Percentiles rank a stretch among this genome's conserved stretches.
Evolutionary conservation across 148 eudicot genomes (phyloP).

Genomic region (Camellia japonica): DNA sequence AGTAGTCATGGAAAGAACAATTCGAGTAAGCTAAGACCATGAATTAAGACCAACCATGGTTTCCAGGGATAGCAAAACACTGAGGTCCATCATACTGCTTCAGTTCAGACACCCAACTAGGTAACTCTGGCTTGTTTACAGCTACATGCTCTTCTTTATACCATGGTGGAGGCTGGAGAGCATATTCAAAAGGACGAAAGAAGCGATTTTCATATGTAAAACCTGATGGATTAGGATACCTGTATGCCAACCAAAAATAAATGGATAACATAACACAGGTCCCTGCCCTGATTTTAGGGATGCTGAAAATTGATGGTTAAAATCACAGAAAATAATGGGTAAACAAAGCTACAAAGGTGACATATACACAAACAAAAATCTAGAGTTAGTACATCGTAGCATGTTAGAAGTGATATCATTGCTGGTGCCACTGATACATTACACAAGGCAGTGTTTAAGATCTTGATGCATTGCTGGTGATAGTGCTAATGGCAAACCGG

Average conservation of each 20-base stretch:
- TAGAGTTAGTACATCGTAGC: background rate
- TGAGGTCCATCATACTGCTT: slow-evolving; percentile 90
- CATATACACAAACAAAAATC: background rate
- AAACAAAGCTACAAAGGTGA: too few species aligned
- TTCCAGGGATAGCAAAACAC: slow-evolving; percentile 95
- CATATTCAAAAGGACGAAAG: slow-evolving; percentile 90
- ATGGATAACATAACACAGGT: background rate
- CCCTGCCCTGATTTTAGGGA: background rate
- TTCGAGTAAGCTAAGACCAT: background rate
- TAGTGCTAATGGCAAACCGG: background rate
- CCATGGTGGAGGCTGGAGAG: slow-evolving; percentile 90
- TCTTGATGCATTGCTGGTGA: background rate
- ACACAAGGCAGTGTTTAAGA: background rate
- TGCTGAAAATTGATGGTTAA: background rate
- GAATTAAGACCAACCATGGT: slow-evolving; percentile 67
- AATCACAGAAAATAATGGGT: background rate
- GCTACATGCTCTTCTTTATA: slow-evolving; percentile 89
- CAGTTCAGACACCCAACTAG: slow-evolving; percentile 60
- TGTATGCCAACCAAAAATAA: slow-evolving; percentile 23
- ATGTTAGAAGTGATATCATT: background rate
- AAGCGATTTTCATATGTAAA: slow-evolving; percentile 83
- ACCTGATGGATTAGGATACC: slow-evolving; percentile 94
- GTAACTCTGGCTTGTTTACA: slow-evolving; percentile 91
- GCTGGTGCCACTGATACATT: background rate
- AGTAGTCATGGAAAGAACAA: slow-evolving; percentile 1